Evolutionary conservation across 345 rosid species (phyloP), one percentile per base, ranked within the genome.

Genomic region (Crucihimalaya himalaica): DNA sequence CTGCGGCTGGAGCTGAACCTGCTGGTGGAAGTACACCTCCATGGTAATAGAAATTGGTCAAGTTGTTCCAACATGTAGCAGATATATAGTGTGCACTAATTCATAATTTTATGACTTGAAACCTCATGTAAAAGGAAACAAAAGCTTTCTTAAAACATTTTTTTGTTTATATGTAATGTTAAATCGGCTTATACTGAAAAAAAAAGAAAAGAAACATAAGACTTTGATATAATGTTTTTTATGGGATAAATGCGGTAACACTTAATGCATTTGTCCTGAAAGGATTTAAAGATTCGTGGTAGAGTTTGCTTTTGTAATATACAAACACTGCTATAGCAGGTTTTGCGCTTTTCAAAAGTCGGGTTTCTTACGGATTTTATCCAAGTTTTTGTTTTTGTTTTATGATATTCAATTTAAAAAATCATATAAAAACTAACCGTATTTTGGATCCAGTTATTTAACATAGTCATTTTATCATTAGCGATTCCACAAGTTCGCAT

Each of bases 111-210:
- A 57, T 45, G 55, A 69, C 10, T 29, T 1, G 16, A 70, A 57
- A 69, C 64, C n/a, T n/a, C n/a, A n/a, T n/a, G n/a, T 55, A 28
- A 8, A 69, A 20, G n/a, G 23, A 47, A 31, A 21, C n/a, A 39
- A 56, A 28, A 29, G 11, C 25, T 15, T 66, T 35, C 37, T 32
- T 3, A 21, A 56, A 29, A 29, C 31, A 20, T 18, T 55, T 55
- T 55, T 27, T 9, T 58, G n/a, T 34, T 34, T 12, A 32, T 8
- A 31, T 31, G 27, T 54, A 68, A 68, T 53, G 50, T 54, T 27
- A 47, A 52, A 51, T 54, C 19, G 28, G 63, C 40, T 53, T 68
- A 12, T 6, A 39, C 16, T 32, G 34, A 21, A 11, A 40, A 8
- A 13, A 68, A 23, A 8, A 27, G 27, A 8, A 13, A 68, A 23